Conservation (phyloP, 495 filamentous ascomycete species). For the Penicillium soppii region DNA sequence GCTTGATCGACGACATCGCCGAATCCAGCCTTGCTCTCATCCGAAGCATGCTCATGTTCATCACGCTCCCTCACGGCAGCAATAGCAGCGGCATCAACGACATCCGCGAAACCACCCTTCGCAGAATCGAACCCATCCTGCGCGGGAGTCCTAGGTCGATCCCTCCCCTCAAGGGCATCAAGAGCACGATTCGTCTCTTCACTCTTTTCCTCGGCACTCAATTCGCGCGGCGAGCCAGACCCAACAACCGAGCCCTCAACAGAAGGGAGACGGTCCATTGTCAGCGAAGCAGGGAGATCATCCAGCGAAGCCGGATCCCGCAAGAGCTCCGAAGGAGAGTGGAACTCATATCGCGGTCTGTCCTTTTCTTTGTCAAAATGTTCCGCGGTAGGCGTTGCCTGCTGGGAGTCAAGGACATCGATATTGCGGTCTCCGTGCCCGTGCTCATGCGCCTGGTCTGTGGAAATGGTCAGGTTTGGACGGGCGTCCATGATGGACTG, state of each 20-base stretch:
- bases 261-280: constrained; percentile 31
- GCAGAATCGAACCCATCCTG: constrained; percentile 12
- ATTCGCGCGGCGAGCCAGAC: not conserved
- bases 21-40: constrained; percentile 11
- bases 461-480: constrained; percentile 23
- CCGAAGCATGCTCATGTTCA: not conserved
- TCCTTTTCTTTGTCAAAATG: constrained; percentile 21
- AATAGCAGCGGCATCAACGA: constrained; percentile 31
- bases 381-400: constrained; percentile 26
- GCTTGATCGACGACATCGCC: constrained; percentile 28
- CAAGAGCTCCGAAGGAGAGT: constrained; percentile 46
- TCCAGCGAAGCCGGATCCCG: constrained; percentile 31
- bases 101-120: constrained; percentile 21
- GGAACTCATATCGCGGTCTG: constrained; percentile 45
- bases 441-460: constrained; percentile 12
- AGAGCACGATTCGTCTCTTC: constrained; percentile 11
- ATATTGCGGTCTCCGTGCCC: constrained; percentile 2
- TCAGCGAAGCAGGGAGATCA: constrained; percentile 28
- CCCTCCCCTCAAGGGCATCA: not conserved
- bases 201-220: constrained; percentile 4
- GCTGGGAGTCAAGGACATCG: constrained; percentile 27
- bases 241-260: constrained; percentile 37
- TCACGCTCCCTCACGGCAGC: constrained; percentile 16
- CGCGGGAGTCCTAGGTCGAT: constrained; percentile 18
- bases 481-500: constrained; percentile 19